A percentile compares a stretch with the other conserved stretches of the same genome.
phyloP scores from a whole-genome alignment of 176 grass and related monocot genomes.

The Carex pumila region DNA sequence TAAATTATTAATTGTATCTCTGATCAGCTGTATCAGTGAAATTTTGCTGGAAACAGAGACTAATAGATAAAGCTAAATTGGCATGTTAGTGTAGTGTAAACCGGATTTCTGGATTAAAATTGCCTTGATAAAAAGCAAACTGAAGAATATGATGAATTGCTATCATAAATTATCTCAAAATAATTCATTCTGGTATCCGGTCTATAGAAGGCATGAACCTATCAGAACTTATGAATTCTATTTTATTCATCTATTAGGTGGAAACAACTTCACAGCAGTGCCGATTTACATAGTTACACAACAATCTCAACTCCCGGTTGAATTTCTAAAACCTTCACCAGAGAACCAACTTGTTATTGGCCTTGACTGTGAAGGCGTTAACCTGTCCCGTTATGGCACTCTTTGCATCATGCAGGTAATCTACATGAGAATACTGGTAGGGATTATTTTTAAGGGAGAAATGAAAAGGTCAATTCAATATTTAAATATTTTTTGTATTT shows the following conservation, averaged over 20 bases:
- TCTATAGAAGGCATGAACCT: neutral
- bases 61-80: neutral
- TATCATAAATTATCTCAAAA: neutral
- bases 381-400: conserved; percentile 72
- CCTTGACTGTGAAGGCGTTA: conserved; percentile 91
- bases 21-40: neutral
- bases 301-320: conserved; percentile 56
- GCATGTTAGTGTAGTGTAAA: neutral
- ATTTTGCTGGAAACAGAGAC: neutral
- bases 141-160: neutral
- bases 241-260: neutral
- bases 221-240: neutral
- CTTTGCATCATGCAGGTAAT: conserved; percentile 97
- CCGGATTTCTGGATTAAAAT: neutral
- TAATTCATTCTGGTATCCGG: neutral
- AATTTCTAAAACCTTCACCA: conserved; percentile 69
- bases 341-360: conserved; percentile 45
- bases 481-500: neutral
- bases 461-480: neutral
- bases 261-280: conserved; percentile 19
- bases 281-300: conserved; percentile 54
- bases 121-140: neutral
- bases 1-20: neutral
- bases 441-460: neutral
- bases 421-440: neutral